Percentiles rank a stretch among this genome's conserved stretches.
Evolutionary conservation across 495 filamentous ascomycete species (phyloP).

Genomic region (Penicillium herquei): DNA sequence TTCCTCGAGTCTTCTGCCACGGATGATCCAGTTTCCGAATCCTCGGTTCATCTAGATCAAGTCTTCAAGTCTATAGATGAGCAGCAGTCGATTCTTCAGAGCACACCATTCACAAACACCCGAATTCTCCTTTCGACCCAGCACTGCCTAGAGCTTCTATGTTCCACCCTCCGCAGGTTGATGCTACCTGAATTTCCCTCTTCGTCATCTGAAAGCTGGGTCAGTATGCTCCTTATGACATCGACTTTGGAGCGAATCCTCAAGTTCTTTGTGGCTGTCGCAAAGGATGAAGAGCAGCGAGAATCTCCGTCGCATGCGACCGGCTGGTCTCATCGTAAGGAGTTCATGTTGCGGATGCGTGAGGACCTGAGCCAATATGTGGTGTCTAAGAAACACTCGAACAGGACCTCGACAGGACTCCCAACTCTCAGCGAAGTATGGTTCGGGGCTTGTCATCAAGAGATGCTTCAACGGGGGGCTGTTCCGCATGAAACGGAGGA

Average conservation of each 20-base stretch:
- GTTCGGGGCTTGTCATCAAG: conserved; percentile 27
- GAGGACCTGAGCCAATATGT: conserved; percentile 23
- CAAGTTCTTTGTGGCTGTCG: conserved; percentile 23
- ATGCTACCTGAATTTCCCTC: conserved; percentile 29
- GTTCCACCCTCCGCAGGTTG: conserved; percentile 23
- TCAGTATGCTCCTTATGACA: conserved; percentile 28
- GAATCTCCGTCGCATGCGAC: background rate
- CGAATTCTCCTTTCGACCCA: conserved; percentile 26
- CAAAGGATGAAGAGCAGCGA: conserved; percentile 18
- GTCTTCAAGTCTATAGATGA: conserved; percentile 5
- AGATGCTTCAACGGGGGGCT: conserved; percentile 21
- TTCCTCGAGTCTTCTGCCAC: conserved; percentile 29
- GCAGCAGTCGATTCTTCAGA: conserved; percentile 26
- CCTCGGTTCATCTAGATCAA: background rate
- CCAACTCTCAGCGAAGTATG: conserved; percentile 24
- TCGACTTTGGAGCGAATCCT: conserved; percentile 29
- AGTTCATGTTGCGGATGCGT: conserved; percentile 32
- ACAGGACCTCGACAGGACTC: background rate
- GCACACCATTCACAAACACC: conserved; percentile 27
- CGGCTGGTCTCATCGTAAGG: conserved; percentile 24
- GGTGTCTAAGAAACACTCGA: background rate
- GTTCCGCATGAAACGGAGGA: conserved; percentile 27
- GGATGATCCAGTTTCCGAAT: background rate
- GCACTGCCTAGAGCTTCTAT: conserved; percentile 30
- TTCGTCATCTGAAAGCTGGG: conserved; percentile 26